Conservation (phyloP, 1,284 basidiomycete genomes). For the Malassezia brasiliensis region DNA sequence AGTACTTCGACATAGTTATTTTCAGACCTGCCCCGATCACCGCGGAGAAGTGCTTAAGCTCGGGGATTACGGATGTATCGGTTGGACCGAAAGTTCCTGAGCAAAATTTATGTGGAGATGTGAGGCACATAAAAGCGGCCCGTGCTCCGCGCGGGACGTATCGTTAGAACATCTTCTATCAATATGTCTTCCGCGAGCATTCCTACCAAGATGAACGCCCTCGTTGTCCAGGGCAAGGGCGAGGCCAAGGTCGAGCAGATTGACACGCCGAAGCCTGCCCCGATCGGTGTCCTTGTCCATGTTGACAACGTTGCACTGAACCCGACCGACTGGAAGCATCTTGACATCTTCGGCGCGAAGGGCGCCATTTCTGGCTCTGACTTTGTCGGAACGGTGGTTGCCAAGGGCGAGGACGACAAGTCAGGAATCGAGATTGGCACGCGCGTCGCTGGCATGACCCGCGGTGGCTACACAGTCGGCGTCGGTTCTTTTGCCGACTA, state of each 20-base stretch:
- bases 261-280: conserved; percentile 26
- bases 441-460: conserved; percentile 54
- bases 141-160: background rate
- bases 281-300: conserved; percentile 29
- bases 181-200: conserved; percentile 2
- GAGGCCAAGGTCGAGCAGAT: conserved; percentile 27
- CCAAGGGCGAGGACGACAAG: conserved; percentile 40
- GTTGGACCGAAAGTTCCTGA: too few species aligned
- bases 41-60: too few species aligned
- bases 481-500: conserved; percentile 48
- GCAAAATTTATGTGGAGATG: too few species aligned
- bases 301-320: conserved; percentile 36
- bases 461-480: conserved; percentile 48
- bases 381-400: conserved; percentile 56
- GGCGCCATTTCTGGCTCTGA: conserved; percentile 56
- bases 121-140: background rate
- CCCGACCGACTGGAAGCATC: conserved; percentile 47
- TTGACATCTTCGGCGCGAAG: conserved; percentile 45
- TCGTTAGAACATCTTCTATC: background rate
- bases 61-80: too few species aligned
- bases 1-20: too few species aligned
- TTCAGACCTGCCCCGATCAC: too few species aligned
- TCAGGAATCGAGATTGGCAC: conserved; percentile 54
- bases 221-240: conserved; percentile 25
- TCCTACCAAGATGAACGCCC: conserved; percentile 25